phyloP scores from a whole-genome alignment of 345 rosid genomes.

The Rhodomyrtus tomentosa region DNA sequence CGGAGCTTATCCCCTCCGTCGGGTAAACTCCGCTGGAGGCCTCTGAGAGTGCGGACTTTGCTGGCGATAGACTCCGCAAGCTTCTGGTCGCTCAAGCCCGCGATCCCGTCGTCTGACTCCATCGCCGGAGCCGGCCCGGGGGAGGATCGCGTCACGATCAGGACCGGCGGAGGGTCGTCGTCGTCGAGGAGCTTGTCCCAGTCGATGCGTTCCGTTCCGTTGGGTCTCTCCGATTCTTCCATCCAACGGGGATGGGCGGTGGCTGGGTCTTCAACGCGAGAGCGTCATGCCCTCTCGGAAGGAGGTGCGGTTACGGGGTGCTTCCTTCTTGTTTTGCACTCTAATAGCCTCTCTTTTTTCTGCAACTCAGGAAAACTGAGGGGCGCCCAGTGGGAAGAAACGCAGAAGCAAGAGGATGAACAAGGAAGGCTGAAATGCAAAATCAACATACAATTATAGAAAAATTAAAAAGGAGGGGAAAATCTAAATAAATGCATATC shows the following conservation, averaged over 20 bases:
- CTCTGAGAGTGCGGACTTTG: neutral
- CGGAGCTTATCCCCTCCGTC: conserved; percentile 51
- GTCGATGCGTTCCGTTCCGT: neutral
- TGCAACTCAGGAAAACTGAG: too few relatives aligned
- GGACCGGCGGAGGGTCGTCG: neutral
- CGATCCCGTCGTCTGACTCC: neutral
- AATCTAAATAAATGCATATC: too few relatives aligned
- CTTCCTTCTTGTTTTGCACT: too few relatives aligned
- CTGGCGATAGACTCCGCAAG: conserved; percentile 27
- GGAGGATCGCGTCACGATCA: neutral
- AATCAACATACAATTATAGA: too few relatives aligned
- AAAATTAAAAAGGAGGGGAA: too few relatives aligned
- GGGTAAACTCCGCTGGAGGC: neutral
- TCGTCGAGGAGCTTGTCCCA: neutral
- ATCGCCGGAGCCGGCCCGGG: neutral
- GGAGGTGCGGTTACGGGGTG: too few relatives aligned
- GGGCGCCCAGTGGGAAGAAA: too few relatives aligned
- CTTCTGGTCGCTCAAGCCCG: conserved; percentile 34
- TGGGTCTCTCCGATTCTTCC: neutral
- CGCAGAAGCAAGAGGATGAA: too few relatives aligned
- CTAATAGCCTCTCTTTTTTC: too few relatives aligned
- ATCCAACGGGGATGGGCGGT: neutral
- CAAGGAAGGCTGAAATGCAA: too few relatives aligned
- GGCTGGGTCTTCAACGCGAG: too few relatives aligned
- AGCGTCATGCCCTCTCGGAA: too few relatives aligned